phyloP scores from a whole-genome alignment of 345 rosid species.

The Sonneratia alba region DNA sequence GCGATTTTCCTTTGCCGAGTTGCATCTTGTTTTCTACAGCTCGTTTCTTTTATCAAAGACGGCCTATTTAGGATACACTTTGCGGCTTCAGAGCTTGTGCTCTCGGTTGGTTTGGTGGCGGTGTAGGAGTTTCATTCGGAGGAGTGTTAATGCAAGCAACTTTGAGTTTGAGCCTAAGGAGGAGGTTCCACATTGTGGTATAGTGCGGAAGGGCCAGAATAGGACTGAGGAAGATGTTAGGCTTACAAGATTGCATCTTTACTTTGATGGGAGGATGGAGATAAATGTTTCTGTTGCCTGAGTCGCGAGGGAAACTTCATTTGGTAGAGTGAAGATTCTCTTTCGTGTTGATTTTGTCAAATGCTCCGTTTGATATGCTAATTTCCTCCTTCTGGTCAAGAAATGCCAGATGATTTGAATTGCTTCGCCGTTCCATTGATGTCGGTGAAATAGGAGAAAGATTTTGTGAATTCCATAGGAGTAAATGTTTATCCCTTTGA shows the following conservation, averaged over 20 bases:
- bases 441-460: neutral
- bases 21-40: neutral
- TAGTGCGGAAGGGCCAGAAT: neutral
- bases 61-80: neutral
- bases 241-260: neutral
- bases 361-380: neutral
- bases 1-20: neutral
- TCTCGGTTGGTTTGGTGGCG: neutral
- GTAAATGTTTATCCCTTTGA: neutral
- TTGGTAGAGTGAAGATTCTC: neutral
- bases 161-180: neutral
- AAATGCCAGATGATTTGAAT: neutral
- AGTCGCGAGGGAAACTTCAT: neutral
- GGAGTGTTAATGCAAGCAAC: neutral
- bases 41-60: neutral
- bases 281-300: neutral
- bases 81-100: neutral
- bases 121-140: neutral
- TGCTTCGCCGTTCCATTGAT: neutral
- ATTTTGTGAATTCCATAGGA: neutral
- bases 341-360: neutral
- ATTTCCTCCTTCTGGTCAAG: neutral
- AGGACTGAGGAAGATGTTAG: neutral
- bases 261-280: neutral
- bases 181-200: neutral